Base-by-base conservation (phyloP, 768 basidiomycete species). In the Lactarius hengduanensis region DNA sequence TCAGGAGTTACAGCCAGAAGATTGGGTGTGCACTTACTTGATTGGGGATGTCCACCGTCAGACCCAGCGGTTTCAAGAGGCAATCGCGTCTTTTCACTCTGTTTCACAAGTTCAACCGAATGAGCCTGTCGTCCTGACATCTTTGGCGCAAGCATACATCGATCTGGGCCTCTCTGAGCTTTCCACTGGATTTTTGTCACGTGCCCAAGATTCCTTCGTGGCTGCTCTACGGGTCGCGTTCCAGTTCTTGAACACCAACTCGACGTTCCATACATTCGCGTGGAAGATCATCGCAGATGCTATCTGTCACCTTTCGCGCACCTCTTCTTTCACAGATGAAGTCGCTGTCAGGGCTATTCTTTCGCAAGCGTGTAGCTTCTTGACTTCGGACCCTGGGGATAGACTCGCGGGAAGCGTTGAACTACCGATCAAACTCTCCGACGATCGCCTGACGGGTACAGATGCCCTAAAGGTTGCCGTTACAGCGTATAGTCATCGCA, bases 201-300 rank as follows among this genome's bases (percentile, higher is more conserved):
- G 96, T 62, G 89, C 94, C 0, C 89, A 94, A 71, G 76, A 78
- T 40, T 91, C 92, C 1, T 88, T 95, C 69, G 71, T 87, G 40
- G 76, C 78, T n/a, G 80, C 86, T n/a, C 80, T 93, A 54, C 72
- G 73, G 6, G 78, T 83, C 16, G 81, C 86, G 20, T 72, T 89
- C 59, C 73, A 75, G 47, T 74, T 80, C n/a, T 75, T 90, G 60
- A 77, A 81, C 53, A 77, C 78, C 20, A 82, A 82, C 53, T 74
- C 85, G 10, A 88, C 89, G 1, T 89, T 91, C 74, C 84, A 90
- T 20, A 78, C 83, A 5, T 79, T 92, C 3, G 84, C 84, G 4
- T 98, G 96, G 96, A 98, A 98, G 75, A 78, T 82, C 8, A 80
- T 88, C 13, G 91, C 86, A 0, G 96, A 99, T 74, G 86, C 89